Evolutionary conservation across 73 alveolate genomes (phyloP), one percentile per base, ranked within the genome.

Genomic region (Tetrahymena thermophila): DNA sequence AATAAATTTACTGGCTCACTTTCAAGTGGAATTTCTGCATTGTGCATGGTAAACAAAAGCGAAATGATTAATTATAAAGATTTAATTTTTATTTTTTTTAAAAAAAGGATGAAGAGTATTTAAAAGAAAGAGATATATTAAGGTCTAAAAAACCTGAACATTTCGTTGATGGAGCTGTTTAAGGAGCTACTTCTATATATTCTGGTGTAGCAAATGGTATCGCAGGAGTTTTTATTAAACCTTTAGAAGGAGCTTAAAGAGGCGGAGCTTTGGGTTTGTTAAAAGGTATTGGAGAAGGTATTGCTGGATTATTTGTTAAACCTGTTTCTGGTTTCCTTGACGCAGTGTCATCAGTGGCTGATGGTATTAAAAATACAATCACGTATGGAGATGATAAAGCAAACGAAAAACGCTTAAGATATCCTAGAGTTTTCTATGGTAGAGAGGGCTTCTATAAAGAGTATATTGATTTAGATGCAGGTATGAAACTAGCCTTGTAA

Each of bases 311-410:
- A 13, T 98, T 98, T 43, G 98, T 96, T 4, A 99, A 99, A 57
- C 99, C 99, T 17, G 97, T 99, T 35, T 96, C 99, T 35, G 99
- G 99, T 1, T 99, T 98, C 40, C 94, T 99, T 43, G 99, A 99
- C 96, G 97, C 98, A 34, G 96, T 98, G 43, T 97, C 99, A 35
- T 97, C 98, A 93, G 98, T 99, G 35, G 98, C 99, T 9, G 99
- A 98, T 93, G 99, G 99, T 31, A 96, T 99, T 28, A 98, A 97
- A 94, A 98, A 98, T 89, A 98, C 99, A 16, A 96, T 99, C 37
- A 97, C 96, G 94, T 94, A 40, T 93, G 94, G 96, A 50, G 98
- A 96, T 56, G 98, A 97, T 93, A 97, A 96, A 84, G 95, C 95
- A 31, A 96, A 97, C 31, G 97, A 96, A 85, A 94, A 96, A 35